A percentile compares a stretch with the other conserved stretches of the same genome.
Conservation (phyloP, 352 stramenopile genomes). For the Globisporangium heterothallicum region DNA sequence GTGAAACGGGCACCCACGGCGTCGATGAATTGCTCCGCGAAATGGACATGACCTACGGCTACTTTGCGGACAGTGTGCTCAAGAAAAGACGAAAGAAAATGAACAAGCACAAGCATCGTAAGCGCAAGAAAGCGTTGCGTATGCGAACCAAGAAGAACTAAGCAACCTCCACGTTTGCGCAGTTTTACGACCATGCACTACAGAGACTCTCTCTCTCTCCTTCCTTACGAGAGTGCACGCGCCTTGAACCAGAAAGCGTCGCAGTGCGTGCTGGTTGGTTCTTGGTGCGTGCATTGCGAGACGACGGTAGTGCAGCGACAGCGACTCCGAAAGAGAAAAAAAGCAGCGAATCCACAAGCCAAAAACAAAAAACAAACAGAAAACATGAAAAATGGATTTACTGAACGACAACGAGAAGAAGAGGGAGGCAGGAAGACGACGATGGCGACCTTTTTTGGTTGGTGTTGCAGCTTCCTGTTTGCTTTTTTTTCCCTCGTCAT, state of each 20-base stretch:
- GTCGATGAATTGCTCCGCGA: constrained; percentile 59
- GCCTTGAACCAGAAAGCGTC: background rate
- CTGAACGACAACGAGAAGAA: no score
- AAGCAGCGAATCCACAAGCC: no score
- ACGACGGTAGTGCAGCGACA: no score
- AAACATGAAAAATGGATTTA: no score
- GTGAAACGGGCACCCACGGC: constrained; percentile 29
- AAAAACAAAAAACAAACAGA: constrained; percentile 3
- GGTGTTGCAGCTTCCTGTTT: no score
- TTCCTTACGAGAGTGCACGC: background rate
- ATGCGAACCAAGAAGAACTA: constrained; percentile 91
- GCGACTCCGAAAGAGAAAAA: no score
- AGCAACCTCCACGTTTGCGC: constrained; percentile 4
- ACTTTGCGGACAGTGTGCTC: constrained; percentile 80
- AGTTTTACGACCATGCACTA: background rate
- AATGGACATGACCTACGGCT: constrained; percentile 51
- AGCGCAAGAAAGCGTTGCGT: constrained; percentile 84
- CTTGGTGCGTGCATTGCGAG: background rate
- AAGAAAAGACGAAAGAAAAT: constrained; percentile 91
- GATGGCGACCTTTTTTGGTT: no score
- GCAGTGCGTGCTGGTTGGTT: background rate
- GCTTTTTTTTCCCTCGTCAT: no score
- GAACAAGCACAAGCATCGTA: constrained; percentile 92
- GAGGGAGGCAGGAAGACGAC: no score
- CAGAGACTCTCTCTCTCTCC: background rate